Evolutionary conservation across 2,329 filamentous ascomycete species (phyloP).

Genomic region (Sphaceloma murrayae): DNA sequence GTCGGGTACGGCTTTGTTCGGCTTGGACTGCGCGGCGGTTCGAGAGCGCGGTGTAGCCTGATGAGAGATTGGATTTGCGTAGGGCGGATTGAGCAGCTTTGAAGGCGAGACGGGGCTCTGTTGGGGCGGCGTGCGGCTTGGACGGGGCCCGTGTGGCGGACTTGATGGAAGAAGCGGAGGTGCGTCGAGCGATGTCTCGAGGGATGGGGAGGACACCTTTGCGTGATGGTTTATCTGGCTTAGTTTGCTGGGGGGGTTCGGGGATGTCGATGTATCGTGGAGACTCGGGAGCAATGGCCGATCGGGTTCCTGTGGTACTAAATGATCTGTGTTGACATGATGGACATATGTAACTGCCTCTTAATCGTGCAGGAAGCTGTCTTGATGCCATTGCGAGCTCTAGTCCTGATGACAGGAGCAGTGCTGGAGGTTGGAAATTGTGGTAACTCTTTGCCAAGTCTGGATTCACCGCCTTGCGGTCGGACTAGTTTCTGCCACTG

Average conservation of each 20-base stretch:
- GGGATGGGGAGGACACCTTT: constrained; percentile 79
- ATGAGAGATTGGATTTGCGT: constrained; percentile 57
- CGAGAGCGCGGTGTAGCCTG: constrained; percentile 3
- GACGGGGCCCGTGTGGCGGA: constrained; percentile 28
- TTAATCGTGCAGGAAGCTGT: constrained; percentile 27
- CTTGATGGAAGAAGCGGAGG: constrained; percentile 18
- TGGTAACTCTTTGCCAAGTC: constrained; percentile 9
- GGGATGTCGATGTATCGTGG: constrained; percentile 81
- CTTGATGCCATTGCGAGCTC: constrained; percentile 32
- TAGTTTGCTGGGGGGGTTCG: constrained; percentile 60
- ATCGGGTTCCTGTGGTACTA: constrained; percentile 36
- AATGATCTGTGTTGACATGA: constrained; percentile 33
- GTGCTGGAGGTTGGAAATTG: constrained; percentile 12
- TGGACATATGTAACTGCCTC: constrained; percentile 28
- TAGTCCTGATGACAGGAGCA: not conserved
- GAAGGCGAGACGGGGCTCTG: constrained; percentile 44
- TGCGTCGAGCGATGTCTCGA: constrained; percentile 59
- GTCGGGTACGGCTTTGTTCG: constrained; percentile 27
- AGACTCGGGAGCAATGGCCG: constrained; percentile 66
- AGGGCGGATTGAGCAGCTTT: constrained; percentile 62
- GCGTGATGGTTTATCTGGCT: constrained; percentile 39
- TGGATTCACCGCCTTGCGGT: constrained; percentile 1
- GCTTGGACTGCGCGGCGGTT: not conserved
- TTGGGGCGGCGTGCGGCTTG: constrained; percentile 15
- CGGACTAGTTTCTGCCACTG: constrained; percentile 10